phyloP scores from a whole-genome alignment of 257 asterid species.

The Nemophila menziesii region DNA sequence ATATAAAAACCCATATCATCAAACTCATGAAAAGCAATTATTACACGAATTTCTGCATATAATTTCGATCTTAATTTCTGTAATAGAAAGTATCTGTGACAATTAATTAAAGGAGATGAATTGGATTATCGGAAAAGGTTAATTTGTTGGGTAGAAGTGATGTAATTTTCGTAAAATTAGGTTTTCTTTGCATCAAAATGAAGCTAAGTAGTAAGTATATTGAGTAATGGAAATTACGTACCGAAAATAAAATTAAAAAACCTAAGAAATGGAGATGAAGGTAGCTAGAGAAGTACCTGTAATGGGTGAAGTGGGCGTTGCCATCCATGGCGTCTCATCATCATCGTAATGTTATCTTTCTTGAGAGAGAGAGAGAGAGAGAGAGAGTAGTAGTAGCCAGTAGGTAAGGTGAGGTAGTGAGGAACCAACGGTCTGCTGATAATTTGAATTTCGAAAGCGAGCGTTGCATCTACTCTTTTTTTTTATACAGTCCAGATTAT shows the following conservation, averaged over 20 bases:
- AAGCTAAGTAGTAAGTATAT: not conserved
- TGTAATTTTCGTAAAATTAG: too few relatives aligned
- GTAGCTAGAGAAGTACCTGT: conserved; percentile 40
- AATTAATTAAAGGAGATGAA: too few relatives aligned
- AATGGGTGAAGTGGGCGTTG: conserved; percentile 88
- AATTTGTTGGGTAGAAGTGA: too few relatives aligned
- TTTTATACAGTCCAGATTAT: too few relatives aligned
- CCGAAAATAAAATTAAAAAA: not conserved
- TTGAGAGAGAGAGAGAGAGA: not conserved
- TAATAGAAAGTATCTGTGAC: too few relatives aligned
- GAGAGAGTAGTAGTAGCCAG: conserved; percentile 11
- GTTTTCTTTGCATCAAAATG: not conserved
- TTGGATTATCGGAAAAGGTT: too few relatives aligned
- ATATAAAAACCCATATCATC: not conserved
- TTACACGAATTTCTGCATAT: too few relatives aligned
- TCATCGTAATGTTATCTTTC: not conserved
- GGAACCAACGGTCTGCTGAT: conserved; percentile 17
- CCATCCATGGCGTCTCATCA: conserved; percentile 92
- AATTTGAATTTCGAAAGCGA: conserved; percentile 20
- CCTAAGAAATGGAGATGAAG: not conserved
- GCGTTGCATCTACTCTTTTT: too few relatives aligned
- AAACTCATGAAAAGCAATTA: too few relatives aligned
- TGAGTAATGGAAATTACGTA: not conserved
- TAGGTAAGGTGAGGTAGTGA: not conserved
- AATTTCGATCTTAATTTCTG: too few relatives aligned